Base-by-base conservation (phyloP, 768 basidiomycete species). In the Lactarius evosmus region DNA sequence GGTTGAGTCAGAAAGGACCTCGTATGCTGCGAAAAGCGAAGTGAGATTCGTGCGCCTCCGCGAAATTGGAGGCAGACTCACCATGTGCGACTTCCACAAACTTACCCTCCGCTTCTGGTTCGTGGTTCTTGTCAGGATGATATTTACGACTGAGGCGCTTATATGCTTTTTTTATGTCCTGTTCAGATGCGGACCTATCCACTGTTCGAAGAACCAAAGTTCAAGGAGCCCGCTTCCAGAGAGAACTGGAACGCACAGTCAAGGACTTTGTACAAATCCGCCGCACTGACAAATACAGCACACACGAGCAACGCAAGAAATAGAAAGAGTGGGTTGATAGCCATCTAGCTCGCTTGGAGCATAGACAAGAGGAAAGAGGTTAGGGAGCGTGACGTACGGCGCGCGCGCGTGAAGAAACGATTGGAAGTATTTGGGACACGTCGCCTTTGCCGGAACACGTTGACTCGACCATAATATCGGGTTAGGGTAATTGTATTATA, bases 41-140 rank as follows among this genome's bases (percentile, higher is more conserved):
- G 57, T 61, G 46, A 59, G 62, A 49, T 53, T 53, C 16, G 62
- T 56, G 63, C 56, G 41, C 27, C 32, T 46, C 22, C 19, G 44
- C 25, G 68, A 53, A 32, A 17, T 19, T 51, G 6, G 44, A 40
- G 33, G 46, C 7, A 51, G 22, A 74, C 83, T 66, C 70, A 95
- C 95, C 94, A 70, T 88, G 85, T 22, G 94, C 89, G 71, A 97
- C 88, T 67, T 96, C 88, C 25, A 97, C 92, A 73, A 98, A 98
- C 72, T 82, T 89, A 60, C 84, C 84, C 71, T 94, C 88, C 14
- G 94, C 91, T 2, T 79, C 86, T 60, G 86, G 82, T 17, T 90
- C 91, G 70, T 88, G 89, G 75, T 95, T 97, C 80, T 96, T 97
- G 80, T 99, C 96, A 0, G 96, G 96, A 71, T 98, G 95, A 61